phyloP scores from a whole-genome alignment of 2,329 filamentous ascomycete genomes.

The Colletotrichum siamense region DNA sequence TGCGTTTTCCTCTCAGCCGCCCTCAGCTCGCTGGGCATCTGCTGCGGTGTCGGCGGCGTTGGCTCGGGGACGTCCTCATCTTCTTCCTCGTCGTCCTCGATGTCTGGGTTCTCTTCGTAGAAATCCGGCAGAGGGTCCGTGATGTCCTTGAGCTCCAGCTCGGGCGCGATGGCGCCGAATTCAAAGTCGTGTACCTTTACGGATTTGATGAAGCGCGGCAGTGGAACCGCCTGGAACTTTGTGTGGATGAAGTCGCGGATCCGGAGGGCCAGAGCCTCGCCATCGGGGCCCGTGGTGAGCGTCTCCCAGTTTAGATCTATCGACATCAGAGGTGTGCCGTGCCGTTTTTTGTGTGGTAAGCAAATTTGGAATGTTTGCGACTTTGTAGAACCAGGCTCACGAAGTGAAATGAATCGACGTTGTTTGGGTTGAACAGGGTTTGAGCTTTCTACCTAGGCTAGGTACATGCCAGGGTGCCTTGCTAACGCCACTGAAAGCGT shows the following conservation, averaged over 20 bases:
- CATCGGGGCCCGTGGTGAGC: conserved; percentile 88
- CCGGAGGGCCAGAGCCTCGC: conserved; percentile 79
- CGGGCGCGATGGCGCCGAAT: conserved; percentile 83
- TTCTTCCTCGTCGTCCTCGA: conserved; percentile 51
- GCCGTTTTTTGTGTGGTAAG: background rate
- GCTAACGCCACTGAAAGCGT: background rate
- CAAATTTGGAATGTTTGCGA: background rate
- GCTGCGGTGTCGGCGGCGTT: background rate
- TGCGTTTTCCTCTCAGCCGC: conserved; percentile 24
- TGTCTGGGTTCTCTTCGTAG: conserved; percentile 80
- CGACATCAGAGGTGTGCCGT: conserved; percentile 69
- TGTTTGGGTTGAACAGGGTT: background rate
- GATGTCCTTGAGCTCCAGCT: conserved; percentile 94
- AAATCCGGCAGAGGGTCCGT: conserved; percentile 96
- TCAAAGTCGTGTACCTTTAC: conserved; percentile 94
- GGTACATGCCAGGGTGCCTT: background rate
- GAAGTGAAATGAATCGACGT: background rate
- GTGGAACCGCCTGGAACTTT: conserved; percentile 89
- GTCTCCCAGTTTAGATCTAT: conserved; percentile 98
- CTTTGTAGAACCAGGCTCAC: background rate
- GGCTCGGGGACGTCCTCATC: conserved; percentile 39
- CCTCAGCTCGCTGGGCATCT: conserved; percentile 20
- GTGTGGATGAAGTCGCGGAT: conserved; percentile 95
- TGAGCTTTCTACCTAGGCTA: background rate
- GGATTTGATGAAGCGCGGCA: conserved; percentile 96